A percentile compares a stretch with the other conserved stretches of the same genome.
These are phyloP conservation scores for Exophiala calicioides DNA, from an alignment of 2,329 filamentous ascomycete genomes.

Conservation along the genomic window DNA sequence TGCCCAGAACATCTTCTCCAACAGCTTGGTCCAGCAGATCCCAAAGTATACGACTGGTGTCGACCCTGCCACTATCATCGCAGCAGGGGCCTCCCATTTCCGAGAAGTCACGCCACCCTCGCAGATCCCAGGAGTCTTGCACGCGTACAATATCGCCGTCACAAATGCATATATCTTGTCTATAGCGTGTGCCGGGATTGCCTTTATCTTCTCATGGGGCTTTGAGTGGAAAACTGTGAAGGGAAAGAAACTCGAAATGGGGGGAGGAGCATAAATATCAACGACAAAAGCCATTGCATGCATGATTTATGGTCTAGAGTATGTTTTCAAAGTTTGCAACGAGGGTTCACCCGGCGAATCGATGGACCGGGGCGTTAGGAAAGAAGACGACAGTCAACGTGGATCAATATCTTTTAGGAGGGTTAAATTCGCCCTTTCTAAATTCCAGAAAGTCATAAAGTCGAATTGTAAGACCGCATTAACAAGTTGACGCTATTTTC, in stretches of 20 bases:
- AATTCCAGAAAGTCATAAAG: constrained; percentile 19
- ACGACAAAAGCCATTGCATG: too few species aligned
- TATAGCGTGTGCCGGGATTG: constrained; percentile 29
- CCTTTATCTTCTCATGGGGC: constrained; percentile 26
- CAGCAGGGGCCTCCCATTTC: constrained; percentile 47
- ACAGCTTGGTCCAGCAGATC: constrained; percentile 60
- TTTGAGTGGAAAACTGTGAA: constrained; percentile 35
- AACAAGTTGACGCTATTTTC: constrained; percentile 4
- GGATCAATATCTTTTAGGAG: not conserved
- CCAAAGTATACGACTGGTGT: constrained; percentile 43
- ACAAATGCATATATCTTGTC: constrained; percentile 29
- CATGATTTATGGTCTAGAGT: too few species aligned
- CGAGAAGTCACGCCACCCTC: constrained; percentile 38
- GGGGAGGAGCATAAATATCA: constrained; percentile 18
- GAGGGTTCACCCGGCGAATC: too few species aligned
- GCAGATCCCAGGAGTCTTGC: constrained; percentile 38
- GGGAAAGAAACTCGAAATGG: constrained; percentile 29
- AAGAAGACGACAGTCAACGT: not conserved
- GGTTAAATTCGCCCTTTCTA: constrained; percentile 7
- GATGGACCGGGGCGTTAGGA: not conserved
- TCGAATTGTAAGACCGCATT: constrained; percentile 12
- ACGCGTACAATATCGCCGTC: constrained; percentile 37
- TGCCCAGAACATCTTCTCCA: constrained; percentile 67
- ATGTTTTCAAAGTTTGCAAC: too few species aligned
- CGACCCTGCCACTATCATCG: constrained; percentile 40